Evolutionary conservation across 2,329 filamentous ascomycete genomes (phyloP), one percentile per base, ranked within the genome.

Genomic region (Pseudocercospora crystallina): DNA sequence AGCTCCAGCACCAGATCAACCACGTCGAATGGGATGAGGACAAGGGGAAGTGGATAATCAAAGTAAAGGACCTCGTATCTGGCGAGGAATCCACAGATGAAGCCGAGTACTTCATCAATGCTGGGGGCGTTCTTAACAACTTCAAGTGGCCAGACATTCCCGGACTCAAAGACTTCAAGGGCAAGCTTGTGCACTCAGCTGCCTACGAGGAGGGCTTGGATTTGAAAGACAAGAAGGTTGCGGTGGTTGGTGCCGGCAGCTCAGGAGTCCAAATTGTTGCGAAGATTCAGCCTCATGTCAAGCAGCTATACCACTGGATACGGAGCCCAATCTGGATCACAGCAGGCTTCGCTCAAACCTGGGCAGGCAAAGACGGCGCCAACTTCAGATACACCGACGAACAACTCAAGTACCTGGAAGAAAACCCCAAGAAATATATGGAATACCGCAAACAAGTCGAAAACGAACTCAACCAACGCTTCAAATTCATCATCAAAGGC

Each of bases 401-500:
- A 40, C 73, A 76, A 48, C 59, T 69, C 8, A 54, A 70, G 10
- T 73, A 57, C 51, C 64, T 75, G 4, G 51, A 65, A 42, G 56
- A 72, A 2, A 70, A 76, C 43, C 73, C 74, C 0, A 62, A 70
- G 33, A 72, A 72, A 35, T 76, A 76, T 44, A 66, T 75, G 29
- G 72, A 74, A 53, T 77, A 77, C 54, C 70, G 73, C 52, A 76
- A 75, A 59, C 68, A 73, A 47, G 70, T 77, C 47, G 75, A 78
- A 51, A 71, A 72, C 51, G 74, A 77, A 53, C 68, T 81, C 12
- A 81, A 80, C 52, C 72, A 74, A 39, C 70, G 76, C 5, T 81
- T 80, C 69, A 76, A 76, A 39, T 75, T 80, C 63, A 79, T 79
- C 59, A 66, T 77, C 56, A 78, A 76, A 59, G 74, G 73, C n/a